These are phyloP conservation scores for Quercus engelmannii DNA, from an alignment of 306 rosid genomes.

Conservation along the genomic window DNA sequence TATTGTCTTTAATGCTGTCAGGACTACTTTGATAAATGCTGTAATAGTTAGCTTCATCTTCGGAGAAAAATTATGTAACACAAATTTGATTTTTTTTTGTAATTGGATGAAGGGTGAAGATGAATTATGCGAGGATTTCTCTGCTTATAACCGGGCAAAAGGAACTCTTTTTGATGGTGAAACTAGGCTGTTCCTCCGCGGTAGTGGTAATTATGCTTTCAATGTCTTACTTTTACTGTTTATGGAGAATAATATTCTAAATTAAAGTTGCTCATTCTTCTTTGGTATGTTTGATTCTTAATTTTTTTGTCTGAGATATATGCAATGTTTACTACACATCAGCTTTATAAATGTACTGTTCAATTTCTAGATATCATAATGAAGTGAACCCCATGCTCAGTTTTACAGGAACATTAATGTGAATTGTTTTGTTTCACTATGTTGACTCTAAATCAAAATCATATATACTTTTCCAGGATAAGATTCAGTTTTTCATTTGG, in stretches of 20 bases:
- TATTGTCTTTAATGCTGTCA: slow-evolving; percentile 16
- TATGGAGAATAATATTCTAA: neutral
- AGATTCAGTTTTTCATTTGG: neutral
- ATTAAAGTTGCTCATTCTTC: neutral
- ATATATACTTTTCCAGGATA: neutral
- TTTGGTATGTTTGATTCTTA: neutral
- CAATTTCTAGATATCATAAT: neutral
- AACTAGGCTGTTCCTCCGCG: slow-evolving; percentile 80
- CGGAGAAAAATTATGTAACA: neutral
- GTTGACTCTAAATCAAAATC: neutral
- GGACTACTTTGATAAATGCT: slow-evolving; percentile 4
- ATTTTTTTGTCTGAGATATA: neutral
- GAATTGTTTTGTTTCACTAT: neutral
- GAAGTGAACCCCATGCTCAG: neutral
- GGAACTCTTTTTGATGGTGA: slow-evolving; percentile 98
- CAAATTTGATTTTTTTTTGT: slow-evolving; percentile 7
- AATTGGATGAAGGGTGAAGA: slow-evolving; percentile 76
- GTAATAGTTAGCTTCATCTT: neutral
- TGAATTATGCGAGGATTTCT: slow-evolving; percentile 85
- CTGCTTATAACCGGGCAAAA: slow-evolving; percentile 85
- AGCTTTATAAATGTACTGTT: neutral
- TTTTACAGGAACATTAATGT: neutral
- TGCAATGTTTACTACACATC: neutral
- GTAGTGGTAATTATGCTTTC: slow-evolving; percentile 46
- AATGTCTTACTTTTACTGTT: neutral